Evolutionary conservation across 208 protist genomes (phyloP).

Genomic region (Acanthamoeba triangularis): DNA sequence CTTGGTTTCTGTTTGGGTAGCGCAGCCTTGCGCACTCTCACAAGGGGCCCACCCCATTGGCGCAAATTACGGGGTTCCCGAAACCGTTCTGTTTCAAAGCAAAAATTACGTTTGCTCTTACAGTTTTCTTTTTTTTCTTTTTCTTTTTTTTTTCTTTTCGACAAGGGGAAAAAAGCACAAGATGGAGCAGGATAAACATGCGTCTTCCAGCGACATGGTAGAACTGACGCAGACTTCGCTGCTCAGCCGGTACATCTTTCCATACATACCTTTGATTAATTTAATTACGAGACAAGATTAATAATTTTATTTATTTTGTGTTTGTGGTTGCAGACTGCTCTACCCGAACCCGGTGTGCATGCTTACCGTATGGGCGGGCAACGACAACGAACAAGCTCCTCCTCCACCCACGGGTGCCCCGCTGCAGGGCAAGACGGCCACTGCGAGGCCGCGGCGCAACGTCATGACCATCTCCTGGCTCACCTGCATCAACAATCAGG

Average conservation of each 20-base stretch:
- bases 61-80: no score
- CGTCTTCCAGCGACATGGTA: not conserved
- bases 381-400: not conserved
- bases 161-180: no score
- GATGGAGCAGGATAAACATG: no score
- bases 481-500: constrained; percentile 77
- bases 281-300: no score
- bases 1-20: not conserved
- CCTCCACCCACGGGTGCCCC: not conserved
- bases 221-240: not conserved
- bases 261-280: no score
- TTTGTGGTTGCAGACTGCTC: not conserved
- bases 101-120: no score
- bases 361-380: not conserved
- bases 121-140: no score
- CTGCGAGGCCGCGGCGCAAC: not conserved
- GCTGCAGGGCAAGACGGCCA: not conserved
- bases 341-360: constrained; percentile 72
- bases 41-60: no score
- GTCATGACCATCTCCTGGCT: constrained; percentile 80
- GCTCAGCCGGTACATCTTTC: not conserved
- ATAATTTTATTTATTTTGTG: no score
- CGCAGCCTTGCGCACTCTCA: no score
- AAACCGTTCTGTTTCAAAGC: no score
- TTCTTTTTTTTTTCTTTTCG: no score